These are phyloP conservation scores for Leccinum barrowsii DNA, from an alignment of 768 basidiomycete genomes.

Conservation along the genomic window DNA sequence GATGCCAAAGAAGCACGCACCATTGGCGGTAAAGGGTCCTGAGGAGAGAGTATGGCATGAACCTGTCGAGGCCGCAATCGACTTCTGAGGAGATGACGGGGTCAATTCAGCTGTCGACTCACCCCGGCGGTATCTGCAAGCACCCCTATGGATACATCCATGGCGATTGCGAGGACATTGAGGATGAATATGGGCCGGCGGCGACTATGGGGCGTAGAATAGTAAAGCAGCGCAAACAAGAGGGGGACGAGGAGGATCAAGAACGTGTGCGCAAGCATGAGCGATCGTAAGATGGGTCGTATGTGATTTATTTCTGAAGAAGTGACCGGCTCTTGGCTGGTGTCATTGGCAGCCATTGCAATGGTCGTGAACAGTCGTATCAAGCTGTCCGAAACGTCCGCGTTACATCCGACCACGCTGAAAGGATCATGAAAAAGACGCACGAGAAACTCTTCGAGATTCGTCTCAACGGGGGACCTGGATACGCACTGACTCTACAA, in stretches of 20 bases:
- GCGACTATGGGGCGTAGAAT: conserved; percentile 25
- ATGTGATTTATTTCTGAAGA: neutral
- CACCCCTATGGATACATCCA: conserved; percentile 21
- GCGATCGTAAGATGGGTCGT: neutral
- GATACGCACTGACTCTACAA: neutral
- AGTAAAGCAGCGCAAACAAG: conserved; percentile 29
- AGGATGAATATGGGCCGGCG: conserved; percentile 28
- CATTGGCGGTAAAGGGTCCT: conserved; percentile 18
- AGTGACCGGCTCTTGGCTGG: neutral
- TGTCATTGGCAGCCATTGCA: neutral
- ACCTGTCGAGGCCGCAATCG: conserved; percentile 13
- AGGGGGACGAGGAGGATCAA: conserved; percentile 30
- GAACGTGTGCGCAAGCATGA: conserved; percentile 32
- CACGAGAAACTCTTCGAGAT: neutral
- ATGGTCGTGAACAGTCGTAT: neutral
- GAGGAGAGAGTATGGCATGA: conserved; percentile 25
- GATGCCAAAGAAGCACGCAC: conserved; percentile 6
- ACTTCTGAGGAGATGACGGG: neutral
- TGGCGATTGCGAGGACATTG: conserved; percentile 20
- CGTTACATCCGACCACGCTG: neutral
- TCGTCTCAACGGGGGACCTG: neutral
- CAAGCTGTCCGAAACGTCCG: neutral
- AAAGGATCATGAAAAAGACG: neutral
- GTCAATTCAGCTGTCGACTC: neutral
- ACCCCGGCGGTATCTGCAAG: conserved; percentile 23